Percentiles rank a stretch among this genome's conserved stretches.
Evolutionary conservation across 441 rosid genomes (phyloP).

Genomic region (Mallotus repandus): DNA sequence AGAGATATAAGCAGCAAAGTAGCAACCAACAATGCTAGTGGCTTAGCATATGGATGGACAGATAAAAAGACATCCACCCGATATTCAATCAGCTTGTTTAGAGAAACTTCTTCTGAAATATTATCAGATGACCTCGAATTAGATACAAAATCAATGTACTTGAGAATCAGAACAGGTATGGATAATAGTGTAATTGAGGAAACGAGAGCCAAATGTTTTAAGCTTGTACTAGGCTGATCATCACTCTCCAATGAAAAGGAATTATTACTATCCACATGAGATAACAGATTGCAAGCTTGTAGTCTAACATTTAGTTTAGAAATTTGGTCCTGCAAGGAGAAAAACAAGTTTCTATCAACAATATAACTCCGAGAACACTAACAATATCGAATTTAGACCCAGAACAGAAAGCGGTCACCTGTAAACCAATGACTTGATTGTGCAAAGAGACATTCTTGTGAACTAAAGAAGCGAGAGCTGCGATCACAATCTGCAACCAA

Average conservation of each 20-base stretch:
- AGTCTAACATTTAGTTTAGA: slow-evolving; percentile 35
- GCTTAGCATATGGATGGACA: slow-evolving; percentile 69
- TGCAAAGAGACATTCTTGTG: slow-evolving; percentile 54
- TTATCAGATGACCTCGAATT: slow-evolving; percentile 45
- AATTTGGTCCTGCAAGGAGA: slow-evolving; percentile 44
- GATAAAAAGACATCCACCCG: slow-evolving; percentile 53
- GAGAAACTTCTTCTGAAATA: slow-evolving; percentile 46
- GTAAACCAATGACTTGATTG: slow-evolving; percentile 47
- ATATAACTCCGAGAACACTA: neutral
- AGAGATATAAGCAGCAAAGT: slow-evolving; percentile 59
- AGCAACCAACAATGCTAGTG: slow-evolving; percentile 59
- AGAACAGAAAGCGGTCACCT: slow-evolving; percentile 30
- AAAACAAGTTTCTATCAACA: slow-evolving; percentile 11
- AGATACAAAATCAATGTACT: slow-evolving; percentile 50
- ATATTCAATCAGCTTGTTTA: slow-evolving; percentile 59
- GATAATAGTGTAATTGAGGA: slow-evolving; percentile 44
- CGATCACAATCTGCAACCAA: slow-evolving; percentile 45
- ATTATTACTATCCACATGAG: slow-evolving; percentile 27
- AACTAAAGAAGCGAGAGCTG: slow-evolving; percentile 46
- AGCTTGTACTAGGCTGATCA: slow-evolving; percentile 27
- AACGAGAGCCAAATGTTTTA: slow-evolving; percentile 49
- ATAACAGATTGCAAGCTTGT: slow-evolving; percentile 42
- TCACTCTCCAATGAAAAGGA: slow-evolving; percentile 22
- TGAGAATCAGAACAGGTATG: slow-evolving; percentile 43
- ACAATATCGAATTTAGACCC: no score